Evolutionary conservation across 371 early-diverging fungal species (phyloP).

Genomic region (Rhizomucor pusillus): DNA sequence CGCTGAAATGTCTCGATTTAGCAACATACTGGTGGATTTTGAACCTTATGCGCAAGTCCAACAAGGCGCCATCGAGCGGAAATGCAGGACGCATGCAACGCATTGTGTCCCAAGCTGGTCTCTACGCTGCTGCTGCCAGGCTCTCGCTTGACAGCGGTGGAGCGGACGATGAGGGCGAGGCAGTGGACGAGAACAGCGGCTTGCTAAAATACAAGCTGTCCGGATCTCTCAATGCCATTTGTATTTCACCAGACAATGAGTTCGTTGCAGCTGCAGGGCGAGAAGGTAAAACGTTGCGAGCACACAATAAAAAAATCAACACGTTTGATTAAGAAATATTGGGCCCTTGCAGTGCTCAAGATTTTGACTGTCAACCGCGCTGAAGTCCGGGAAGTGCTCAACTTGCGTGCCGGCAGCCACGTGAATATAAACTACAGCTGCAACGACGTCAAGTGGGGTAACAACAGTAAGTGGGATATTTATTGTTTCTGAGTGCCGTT

Average conservation of each 20-base stretch:
- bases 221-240: slow-evolving; percentile 62
- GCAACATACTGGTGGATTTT: no score
- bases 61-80: slow-evolving; percentile 3
- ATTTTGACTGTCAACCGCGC: slow-evolving; percentile 55
- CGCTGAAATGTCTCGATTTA: no score
- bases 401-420: slow-evolving; percentile 68
- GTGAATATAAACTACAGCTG: slow-evolving; percentile 62
- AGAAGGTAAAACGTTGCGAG: slow-evolving; percentile 58
- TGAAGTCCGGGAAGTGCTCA: slow-evolving; percentile 62
- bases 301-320: no score
- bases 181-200: slow-evolving; percentile 1
- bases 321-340: background rate
- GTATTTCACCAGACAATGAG: slow-evolving; percentile 63
- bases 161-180: slow-evolving; percentile 1
- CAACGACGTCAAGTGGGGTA: slow-evolving; percentile 88
- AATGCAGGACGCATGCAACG: slow-evolving; percentile 20
- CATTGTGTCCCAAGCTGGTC: slow-evolving; percentile 19
- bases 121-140: slow-evolving; percentile 11
- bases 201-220: slow-evolving; percentile 29
- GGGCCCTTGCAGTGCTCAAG: slow-evolving; percentile 57
- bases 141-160: slow-evolving; percentile 13
- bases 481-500: background rate
- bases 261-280: slow-evolving; percentile 72
- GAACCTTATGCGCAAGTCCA: slow-evolving; percentile 6
- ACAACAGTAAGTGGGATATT: slow-evolving; percentile 39